Evolutionary conservation across 2,329 filamentous ascomycete genomes (phyloP).

Genomic region (Gaeumannomyces sp.): DNA sequence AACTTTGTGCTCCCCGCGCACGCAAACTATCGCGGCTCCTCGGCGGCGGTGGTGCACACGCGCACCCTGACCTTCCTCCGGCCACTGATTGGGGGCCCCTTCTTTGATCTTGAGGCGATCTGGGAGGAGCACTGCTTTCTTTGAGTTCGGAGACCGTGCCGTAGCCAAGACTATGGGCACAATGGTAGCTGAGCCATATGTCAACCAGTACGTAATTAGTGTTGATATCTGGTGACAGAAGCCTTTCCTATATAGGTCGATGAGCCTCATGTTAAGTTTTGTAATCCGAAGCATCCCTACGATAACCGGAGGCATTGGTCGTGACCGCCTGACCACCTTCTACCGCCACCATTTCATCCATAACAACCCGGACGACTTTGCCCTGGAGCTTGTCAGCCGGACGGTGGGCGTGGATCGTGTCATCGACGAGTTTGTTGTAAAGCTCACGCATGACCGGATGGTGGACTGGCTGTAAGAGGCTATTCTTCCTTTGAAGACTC

Average conservation of each 20-base stretch:
- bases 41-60: slow-evolving; percentile 59
- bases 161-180: slow-evolving; percentile 73
- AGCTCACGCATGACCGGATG: slow-evolving; percentile 55
- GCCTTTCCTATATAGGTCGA: no score
- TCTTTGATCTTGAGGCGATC: slow-evolving; percentile 68
- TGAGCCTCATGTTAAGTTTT: no score
- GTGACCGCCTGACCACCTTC: slow-evolving; percentile 56
- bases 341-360: slow-evolving; percentile 72
- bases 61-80: slow-evolving; percentile 61
- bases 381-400: slow-evolving; percentile 62
- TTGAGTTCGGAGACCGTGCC: slow-evolving; percentile 62
- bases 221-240: no score
- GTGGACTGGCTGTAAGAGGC: slow-evolving; percentile 60
- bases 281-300: slow-evolving; percentile 46
- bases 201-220: slow-evolving; percentile 49
- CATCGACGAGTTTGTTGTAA: slow-evolving; percentile 64
- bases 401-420: slow-evolving; percentile 67
- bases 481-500: neutral
- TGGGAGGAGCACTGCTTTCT: slow-evolving; percentile 74
- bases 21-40: slow-evolving; percentile 41
- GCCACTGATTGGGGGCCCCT: slow-evolving; percentile 53
- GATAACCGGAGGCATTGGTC: slow-evolving; percentile 64
- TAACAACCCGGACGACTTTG: slow-evolving; percentile 61
- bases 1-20: slow-evolving; percentile 49
- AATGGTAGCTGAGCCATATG: slow-evolving; percentile 74